These are phyloP conservation scores for Arxiozyma slooffiae DNA, from an alignment of 1,139 yeast species.

Conservation along the genomic window DNA sequence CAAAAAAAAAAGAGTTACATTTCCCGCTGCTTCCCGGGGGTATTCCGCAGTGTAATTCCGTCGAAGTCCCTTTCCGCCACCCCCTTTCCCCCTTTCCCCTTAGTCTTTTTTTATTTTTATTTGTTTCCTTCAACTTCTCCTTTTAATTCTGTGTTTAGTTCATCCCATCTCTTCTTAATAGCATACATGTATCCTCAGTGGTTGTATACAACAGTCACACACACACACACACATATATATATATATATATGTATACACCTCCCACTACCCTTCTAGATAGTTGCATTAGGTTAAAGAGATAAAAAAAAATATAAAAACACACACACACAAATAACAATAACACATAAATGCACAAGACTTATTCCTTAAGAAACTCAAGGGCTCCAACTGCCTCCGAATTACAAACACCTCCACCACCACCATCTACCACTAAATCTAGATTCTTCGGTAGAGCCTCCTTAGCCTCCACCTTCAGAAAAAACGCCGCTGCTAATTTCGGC, in stretches of 20 bases:
- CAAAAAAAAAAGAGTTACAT: no score
- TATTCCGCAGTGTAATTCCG: not conserved
- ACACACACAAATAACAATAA: no score
- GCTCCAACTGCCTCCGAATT: constrained; percentile 78
- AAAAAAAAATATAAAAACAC: no score
- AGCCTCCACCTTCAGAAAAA: constrained; percentile 56
- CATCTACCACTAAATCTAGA: constrained; percentile 57
- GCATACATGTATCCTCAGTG: not conserved
- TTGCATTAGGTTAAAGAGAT: no score
- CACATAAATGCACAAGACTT: constrained; percentile 64
- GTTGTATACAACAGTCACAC: not conserved
- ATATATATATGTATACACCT: no score
- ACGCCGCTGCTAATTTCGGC: constrained; percentile 65
- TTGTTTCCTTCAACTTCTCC: not conserved
- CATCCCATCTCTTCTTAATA: no score
- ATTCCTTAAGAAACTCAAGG: constrained; percentile 66
- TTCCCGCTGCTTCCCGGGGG: not conserved
- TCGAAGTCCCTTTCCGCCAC: not conserved
- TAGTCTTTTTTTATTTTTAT: no score
- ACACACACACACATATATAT: no score
- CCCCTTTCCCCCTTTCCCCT: not conserved
- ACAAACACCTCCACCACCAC: constrained; percentile 73
- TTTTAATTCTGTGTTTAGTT: not conserved
- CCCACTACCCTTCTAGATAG: not conserved
- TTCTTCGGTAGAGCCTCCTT: constrained; percentile 69